Percentiles rank a stretch among this genome's conserved stretches.
These are phyloP conservation scores for Boechera retrofracta DNA, from an alignment of 345 rosid species.

Conservation along the genomic window DNA sequence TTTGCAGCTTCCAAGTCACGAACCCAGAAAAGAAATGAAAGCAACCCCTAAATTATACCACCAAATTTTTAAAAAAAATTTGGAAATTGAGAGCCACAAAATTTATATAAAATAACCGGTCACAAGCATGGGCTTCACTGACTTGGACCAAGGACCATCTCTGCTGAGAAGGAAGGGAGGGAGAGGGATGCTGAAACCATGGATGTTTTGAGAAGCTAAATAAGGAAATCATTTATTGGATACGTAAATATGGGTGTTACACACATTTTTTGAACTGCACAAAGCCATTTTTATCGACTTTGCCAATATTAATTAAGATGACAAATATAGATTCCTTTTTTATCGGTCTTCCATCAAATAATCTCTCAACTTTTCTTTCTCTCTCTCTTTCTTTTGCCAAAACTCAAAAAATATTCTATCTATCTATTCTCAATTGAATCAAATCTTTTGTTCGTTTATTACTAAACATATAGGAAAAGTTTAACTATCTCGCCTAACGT, in stretches of 20 bases:
- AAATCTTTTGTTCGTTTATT: conserved; percentile 8
- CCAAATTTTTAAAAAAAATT: too few relatives aligned
- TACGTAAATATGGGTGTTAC: background rate
- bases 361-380: background rate
- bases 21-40: too few relatives aligned
- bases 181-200: conserved; percentile 15
- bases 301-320: conserved; percentile 38
- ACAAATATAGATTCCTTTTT: conserved; percentile 43
- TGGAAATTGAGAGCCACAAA: too few relatives aligned
- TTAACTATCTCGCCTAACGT: background rate
- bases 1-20: too few relatives aligned
- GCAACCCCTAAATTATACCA: too few relatives aligned
- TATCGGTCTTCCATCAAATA: conserved; percentile 36
- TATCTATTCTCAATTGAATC: conserved; percentile 16
- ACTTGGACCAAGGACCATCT: too few relatives aligned
- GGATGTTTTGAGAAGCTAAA: conserved; percentile 30
- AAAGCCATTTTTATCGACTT: conserved; percentile 25
- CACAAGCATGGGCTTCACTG: too few relatives aligned
- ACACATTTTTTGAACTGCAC: conserved; percentile 26
- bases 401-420: conserved; percentile 14
- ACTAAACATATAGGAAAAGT: background rate
- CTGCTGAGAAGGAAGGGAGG: background rate
- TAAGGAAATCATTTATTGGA: conserved; percentile 17
- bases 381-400: conserved; percentile 20
- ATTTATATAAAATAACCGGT: too few relatives aligned